phyloP scores from a whole-genome alignment of 2,329 filamentous ascomycete genomes.

The Colletotrichum sp. region DNA sequence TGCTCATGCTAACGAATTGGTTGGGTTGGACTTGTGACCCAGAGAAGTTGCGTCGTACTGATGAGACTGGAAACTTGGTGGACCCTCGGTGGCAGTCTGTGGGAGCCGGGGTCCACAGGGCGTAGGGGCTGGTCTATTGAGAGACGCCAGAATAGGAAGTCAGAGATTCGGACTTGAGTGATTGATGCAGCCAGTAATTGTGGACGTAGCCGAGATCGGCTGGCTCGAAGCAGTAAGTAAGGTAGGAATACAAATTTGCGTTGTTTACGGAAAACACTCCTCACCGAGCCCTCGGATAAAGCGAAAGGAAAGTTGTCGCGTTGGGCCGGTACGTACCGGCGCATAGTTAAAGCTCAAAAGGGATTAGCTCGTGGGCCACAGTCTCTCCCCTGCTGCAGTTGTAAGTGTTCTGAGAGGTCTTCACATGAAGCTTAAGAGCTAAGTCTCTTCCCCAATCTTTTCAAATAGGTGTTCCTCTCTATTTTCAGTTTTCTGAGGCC shows the following conservation, averaged over 20 bases:
- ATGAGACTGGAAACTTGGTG: neutral
- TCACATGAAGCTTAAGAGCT: neutral
- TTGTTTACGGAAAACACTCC: neutral
- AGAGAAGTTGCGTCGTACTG: neutral
- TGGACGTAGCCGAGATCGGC: neutral
- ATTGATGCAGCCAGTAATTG: neutral
- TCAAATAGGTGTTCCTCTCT: neutral
- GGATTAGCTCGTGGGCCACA: neutral
- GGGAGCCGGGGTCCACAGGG: neutral
- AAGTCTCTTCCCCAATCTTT: neutral
- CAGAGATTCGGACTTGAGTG: neutral
- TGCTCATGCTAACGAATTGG: neutral
- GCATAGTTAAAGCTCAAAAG: neutral
- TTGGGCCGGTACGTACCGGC: neutral
- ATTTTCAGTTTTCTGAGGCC: too few species aligned
- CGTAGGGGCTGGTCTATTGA: neutral
- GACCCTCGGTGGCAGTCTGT: neutral
- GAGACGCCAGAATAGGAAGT: neutral
- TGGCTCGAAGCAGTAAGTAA: neutral
- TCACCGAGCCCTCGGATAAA: neutral
- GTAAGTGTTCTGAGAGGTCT: neutral
- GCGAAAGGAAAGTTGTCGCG: neutral
- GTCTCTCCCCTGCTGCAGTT: neutral
- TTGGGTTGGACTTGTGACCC: neutral
- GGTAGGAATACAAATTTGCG: neutral